Base-by-base conservation (phyloP, 495 filamentous ascomycete species). In the Parathielavia hyrcaniae region DNA sequence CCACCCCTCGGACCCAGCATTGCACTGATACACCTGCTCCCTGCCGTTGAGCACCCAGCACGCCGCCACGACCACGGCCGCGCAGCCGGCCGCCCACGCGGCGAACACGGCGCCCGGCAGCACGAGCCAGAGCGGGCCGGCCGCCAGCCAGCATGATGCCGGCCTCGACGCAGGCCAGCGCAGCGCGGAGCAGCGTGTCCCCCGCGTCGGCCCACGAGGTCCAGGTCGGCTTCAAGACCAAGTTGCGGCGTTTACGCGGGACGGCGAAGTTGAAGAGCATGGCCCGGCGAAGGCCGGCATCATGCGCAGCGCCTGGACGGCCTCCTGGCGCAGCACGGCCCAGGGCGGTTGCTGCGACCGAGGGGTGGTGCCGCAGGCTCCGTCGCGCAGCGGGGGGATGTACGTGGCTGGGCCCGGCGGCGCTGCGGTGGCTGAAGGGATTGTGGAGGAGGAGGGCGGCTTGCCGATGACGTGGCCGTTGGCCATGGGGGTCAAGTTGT, bases 301-400 rank as follows among this genome's bases (percentile, higher is more conserved):
- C 46, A 61, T 66, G 16, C 51, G 34, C 32, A 61, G 48, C 56
- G 69, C 51, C 38, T 63, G 51, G n/a, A 57, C 43, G 20, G 65
- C 40, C 44, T 73, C 71, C 12, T 61, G 55, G 34, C 60, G 59
- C 38, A 73, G 41, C 22, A 70, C 47, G 12, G 62, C 46, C 35
- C 51, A 16, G 20, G 64, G 20, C 0, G 65, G 53, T 23, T 63
- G 61, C 60, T 69, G 67, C 26, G 67, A 60, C 36, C 66, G 67
- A 3, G 73, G 70, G 0, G 60, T 65, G 0, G 71, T 74, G 13
- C 73, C 71, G 56, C 66, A 69, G 0, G 71, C 67, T 5, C 66
- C 69, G 50, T 75, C 72, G 50, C 62, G 69, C 0, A 73, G 59
- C 1, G 71, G 61, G 2, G 69, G 69, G 66, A 70, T 65, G 61